Evolutionary conservation across 202 grass and related monocot species (phyloP).

Genomic region (Musa balbisiana): DNA sequence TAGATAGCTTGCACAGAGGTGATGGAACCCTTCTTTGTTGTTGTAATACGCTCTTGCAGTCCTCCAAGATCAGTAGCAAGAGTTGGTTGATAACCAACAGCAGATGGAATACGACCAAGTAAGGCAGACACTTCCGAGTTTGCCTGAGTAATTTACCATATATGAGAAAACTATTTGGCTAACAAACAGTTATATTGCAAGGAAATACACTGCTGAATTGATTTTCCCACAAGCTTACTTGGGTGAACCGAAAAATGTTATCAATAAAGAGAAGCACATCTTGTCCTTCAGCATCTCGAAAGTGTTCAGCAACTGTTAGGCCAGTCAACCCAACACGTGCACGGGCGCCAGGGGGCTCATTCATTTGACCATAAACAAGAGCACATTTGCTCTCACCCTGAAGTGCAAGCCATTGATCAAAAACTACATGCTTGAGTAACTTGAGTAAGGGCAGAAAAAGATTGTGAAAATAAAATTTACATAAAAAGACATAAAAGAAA

Average conservation of each 20-base stretch:
- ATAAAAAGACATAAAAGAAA: neutral
- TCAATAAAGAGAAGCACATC: conserved; percentile 24
- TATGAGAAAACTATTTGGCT: neutral
- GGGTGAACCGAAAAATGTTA: conserved; percentile 19
- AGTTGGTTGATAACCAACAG: conserved; percentile 16
- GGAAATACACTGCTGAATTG: neutral
- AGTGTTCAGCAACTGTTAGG: conserved; percentile 16
- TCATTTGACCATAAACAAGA: conserved; percentile 21
- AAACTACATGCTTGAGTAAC: too few species aligned
- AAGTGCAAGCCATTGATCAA: too few species aligned
- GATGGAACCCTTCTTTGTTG: conserved; percentile 14
- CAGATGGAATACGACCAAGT: conserved; percentile 13
- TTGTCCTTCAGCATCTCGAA: conserved; percentile 23
- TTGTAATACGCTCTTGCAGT: conserved; percentile 13
- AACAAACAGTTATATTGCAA: neutral
- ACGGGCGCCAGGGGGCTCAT: conserved; percentile 20
- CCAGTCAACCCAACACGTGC: conserved; percentile 19
- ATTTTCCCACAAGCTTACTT: neutral
- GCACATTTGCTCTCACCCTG: conserved; percentile 19
- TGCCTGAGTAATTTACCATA: neutral
- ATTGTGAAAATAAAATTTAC: neutral
- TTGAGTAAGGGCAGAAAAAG: too few species aligned
- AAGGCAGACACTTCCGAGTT: conserved; percentile 1
- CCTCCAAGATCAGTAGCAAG: conserved; percentile 14
- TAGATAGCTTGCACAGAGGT: conserved; percentile 94